Evolutionary conservation across 805 yeast species (phyloP), one percentile per base, ranked within the genome.

Genomic region (Starmera pachycereana): DNA sequence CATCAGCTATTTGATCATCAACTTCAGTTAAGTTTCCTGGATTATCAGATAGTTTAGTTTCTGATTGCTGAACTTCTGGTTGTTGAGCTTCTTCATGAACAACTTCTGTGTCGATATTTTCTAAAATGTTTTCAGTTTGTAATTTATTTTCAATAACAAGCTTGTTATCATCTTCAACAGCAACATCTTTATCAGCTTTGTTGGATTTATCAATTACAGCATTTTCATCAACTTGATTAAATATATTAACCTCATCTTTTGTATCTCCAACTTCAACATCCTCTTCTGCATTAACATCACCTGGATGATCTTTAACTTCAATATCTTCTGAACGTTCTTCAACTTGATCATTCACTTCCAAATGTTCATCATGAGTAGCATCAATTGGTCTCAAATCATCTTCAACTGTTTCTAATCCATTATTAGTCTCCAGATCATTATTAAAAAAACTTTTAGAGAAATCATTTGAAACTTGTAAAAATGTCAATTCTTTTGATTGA

Each of bases 381-480:
- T 45, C 41, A 10, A 40, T 39, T 18, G 32, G n/a, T 30, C 10
- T 13, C 5, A 10, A 12, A 9, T 30, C 32, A 12, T 30, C 32
- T 30, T 30, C 32, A n/a, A 30, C 11, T 30, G 32, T 9, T 12
- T 30, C 10, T 30, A 7, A 13, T 10, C 8, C 14, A 13, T 4
- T 30, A 8, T n/a, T n/a, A 13, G 8, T 10, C 10, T 30, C 37
- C 10, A 4, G 14, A 19, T 29, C 38, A 11, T 25, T 31, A 22
- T 10, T 22, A 22, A 25, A 36, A 22, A 35, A 27, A 4, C 46
- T 32, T 16, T 40, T 42, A 4, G 47, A 28, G 31, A 51, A 51
- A 10, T 42, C 44, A 14, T 41, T 39, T 1, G 52, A 48, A 5
- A 39, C 38, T 25, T 51, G 45, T 4, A 44, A 44, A 37, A 50